A percentile compares a stretch with the other conserved stretches of the same genome.
These are phyloP conservation scores for Termitomyces sp. DNA, from an alignment of 768 basidiomycete species.

Conservation along the genomic window DNA sequence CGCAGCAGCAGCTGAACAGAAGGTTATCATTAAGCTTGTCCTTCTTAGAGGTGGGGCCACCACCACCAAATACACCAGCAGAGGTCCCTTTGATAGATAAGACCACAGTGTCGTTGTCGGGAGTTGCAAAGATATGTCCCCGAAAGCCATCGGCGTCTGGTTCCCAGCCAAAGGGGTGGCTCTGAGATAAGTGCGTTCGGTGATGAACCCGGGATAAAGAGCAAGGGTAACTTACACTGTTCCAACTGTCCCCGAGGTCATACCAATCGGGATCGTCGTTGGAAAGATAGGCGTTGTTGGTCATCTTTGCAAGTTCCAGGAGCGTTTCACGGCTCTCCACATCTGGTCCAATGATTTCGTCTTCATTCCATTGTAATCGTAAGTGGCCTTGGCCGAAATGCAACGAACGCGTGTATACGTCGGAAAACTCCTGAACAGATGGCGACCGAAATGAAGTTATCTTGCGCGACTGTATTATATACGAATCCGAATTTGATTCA, in stretches of 20 bases:
- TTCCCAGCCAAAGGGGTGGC: constrained; percentile 90
- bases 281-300: constrained; percentile 82
- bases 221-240: constrained; percentile 30
- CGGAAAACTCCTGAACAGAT: constrained; percentile 38
- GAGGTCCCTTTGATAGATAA: constrained; percentile 94
- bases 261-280: constrained; percentile 72
- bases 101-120: constrained; percentile 79
- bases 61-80: constrained; percentile 64
- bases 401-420: constrained; percentile 40
- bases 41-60: constrained; percentile 82
- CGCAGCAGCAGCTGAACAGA: constrained; percentile 93
- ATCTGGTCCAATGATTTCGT: constrained; percentile 70
- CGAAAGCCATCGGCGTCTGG: constrained; percentile 82
- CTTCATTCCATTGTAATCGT: constrained; percentile 64
- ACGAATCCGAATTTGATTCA: constrained; percentile 14
- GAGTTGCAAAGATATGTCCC: constrained; percentile 85
- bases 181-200: constrained; percentile 29
- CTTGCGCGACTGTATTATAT: constrained; percentile 32
- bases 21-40: constrained; percentile 94
- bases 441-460: constrained; percentile 39
- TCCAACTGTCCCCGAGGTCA: constrained; percentile 63
- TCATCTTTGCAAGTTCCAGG: constrained; percentile 88
- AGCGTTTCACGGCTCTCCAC: constrained; percentile 72
- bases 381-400: constrained; percentile 37
- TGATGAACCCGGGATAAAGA: constrained; percentile 1